Base-by-base conservation (phyloP, 1,284 basidiomycete species). In the Meira nashicola region DNA sequence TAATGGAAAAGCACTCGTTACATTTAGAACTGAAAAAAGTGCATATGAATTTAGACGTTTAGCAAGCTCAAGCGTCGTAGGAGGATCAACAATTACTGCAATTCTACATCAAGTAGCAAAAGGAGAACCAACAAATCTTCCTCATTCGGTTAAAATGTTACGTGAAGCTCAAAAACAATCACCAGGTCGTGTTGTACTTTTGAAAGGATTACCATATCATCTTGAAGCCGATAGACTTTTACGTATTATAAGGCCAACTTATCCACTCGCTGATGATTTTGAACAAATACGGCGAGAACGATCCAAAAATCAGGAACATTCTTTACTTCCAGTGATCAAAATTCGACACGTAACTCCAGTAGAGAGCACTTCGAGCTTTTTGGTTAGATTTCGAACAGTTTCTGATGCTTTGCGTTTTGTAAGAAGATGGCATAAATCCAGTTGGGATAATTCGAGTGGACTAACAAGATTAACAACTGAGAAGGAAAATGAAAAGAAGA, bases 171-270 rank as follows among this genome's bases (percentile, higher is more conserved):
- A 53, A 25, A n/a, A 19, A 19, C 7, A 53, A 33, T 37, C 23
- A 6, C 28, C 50, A n/a, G 50, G 50, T 53, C 19, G 50, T 33
- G 50, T 53, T 23, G 50, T 53, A 14, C 23, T 53, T n/a, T 33
- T 53, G 38, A 39, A 38, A 53, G 50, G 50, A 6, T 25, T 53
- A 41, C 50, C 50, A 4, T 8, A 19, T 23, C 17, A 19, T 19
- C 2, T 39, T 19, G 23, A 38, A 2, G 14, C 6, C 5, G 23
- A 38, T 2, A 14, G 14, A 17, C 50, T 53, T 2, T 7, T 5
- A 19, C 17, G 50, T 19, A 37, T 28, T 5, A 5, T 53, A 11
- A 12, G 12, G 14, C 5, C 14, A 19, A 15, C 12, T 6, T 53
- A 53, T 53, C 7, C n/a, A 15, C 28, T 53, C 15, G 50, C 50